Percentiles rank a stretch among this genome's conserved stretches.
phyloP scores from a whole-genome alignment of 495 filamentous ascomycete genomes.

The Penicilliopsis zonata region DNA sequence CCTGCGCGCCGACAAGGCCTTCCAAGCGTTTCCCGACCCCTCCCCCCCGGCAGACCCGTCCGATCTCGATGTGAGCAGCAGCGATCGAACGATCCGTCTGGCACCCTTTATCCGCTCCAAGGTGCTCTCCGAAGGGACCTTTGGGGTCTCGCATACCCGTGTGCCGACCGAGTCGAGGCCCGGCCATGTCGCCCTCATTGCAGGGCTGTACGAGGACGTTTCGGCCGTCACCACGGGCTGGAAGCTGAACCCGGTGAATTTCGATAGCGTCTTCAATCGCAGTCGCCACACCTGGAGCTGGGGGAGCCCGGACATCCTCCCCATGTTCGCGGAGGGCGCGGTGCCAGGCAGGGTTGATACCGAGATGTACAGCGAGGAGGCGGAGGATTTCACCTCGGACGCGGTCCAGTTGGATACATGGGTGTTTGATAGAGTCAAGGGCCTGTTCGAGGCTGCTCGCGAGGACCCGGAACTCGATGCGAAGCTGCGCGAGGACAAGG shows the following conservation, averaged over 20 bases:
- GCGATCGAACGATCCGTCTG: slow-evolving; percentile 54
- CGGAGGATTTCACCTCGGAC: slow-evolving; percentile 82
- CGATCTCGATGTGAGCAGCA: slow-evolving; percentile 29
- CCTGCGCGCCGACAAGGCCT: slow-evolving; percentile 93
- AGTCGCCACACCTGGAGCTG: slow-evolving; percentile 97
- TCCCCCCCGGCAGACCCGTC: slow-evolving; percentile 48
- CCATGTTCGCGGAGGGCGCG: slow-evolving; percentile 93
- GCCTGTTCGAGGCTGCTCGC: slow-evolving; percentile 68
- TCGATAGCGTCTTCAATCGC: slow-evolving; percentile 97
- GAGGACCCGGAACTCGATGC: slow-evolving; percentile 64
- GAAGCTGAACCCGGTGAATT: slow-evolving; percentile 98
- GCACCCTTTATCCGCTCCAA: slow-evolving; percentile 90
- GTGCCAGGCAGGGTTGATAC: slow-evolving; percentile 78
- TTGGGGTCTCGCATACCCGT: slow-evolving; percentile 95
- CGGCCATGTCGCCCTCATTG: slow-evolving; percentile 95
- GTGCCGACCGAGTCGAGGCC: slow-evolving; percentile 96
- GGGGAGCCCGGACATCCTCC: slow-evolving; percentile 95
- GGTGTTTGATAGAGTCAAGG: slow-evolving; percentile 91
- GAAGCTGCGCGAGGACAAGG: slow-evolving; percentile 66
- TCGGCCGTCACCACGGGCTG: slow-evolving; percentile 95
- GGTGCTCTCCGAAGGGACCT: slow-evolving; percentile 84
- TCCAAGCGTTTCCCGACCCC: slow-evolving; percentile 87
- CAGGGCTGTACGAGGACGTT: slow-evolving; percentile 96
- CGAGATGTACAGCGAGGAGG: slow-evolving; percentile 68
- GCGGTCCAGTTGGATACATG: slow-evolving; percentile 75